Evolutionary conservation across 495 filamentous ascomycete genomes (phyloP), one percentile per base, ranked within the genome.

Genomic region (Xylaria scruposa): DNA sequence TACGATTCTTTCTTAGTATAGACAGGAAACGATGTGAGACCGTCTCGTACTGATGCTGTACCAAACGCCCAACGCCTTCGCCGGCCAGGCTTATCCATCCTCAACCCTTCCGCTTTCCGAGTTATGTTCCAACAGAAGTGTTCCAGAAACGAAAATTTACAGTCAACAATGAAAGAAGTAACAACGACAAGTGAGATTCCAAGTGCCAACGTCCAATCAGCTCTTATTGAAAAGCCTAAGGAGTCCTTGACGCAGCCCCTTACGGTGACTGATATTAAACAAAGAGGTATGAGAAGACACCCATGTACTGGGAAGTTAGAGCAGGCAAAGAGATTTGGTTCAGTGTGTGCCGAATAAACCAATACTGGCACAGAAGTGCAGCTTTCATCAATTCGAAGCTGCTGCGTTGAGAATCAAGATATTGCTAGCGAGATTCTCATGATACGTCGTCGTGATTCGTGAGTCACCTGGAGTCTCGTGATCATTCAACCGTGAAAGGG

Each of bases 111-210:
- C 69, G 70, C 77, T 62, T 71, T 70, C 73, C 75, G 70, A 77
- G 73, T 31, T 74, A 76, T 78, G 73, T 74, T 56, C 73, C 73
- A 73, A 70, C 67, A 77, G 67, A 31, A 68, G 67, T 75, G 58
- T 69, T 71, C 69, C 65, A 67, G 19, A 58, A 64, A 38, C 51
- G 67, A 21, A 42, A 33, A 13, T 60, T 68, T 40, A 59, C 42
- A 56, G 47, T 21, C 17, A 42, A 38, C 40, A 54, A 54, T 42
- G 36, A 44, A 42, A 51, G 46, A 46, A 67, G 21, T 56, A 70
- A 69, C 47, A 70, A 46, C 64, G 49, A 71, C 68, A 29, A 36
- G 49, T 26, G 51, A 69, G 38, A 68, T 68, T 56, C 66, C 64
- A 46, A 60, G 19, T 66, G 31, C 64, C 9, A 29, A 67, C 31